Evolutionary conservation across 441 rosid species (phyloP).

Genomic region (Euphorbia schlechtendalii): DNA sequence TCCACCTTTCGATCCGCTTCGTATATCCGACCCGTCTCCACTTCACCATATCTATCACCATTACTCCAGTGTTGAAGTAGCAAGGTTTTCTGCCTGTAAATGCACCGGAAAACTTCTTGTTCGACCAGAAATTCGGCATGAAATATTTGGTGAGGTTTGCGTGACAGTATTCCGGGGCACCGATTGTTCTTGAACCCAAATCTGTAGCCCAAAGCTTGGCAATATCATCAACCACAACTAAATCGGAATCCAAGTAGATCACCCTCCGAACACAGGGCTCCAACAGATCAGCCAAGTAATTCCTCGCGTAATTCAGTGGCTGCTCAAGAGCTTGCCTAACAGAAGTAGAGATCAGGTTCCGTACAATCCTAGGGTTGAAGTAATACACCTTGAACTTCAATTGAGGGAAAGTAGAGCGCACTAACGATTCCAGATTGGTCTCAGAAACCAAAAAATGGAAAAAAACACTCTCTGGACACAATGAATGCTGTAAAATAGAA

Average conservation of each 20-base stretch:
- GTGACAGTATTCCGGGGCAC: slow-evolving; percentile 87
- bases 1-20: slow-evolving; percentile 74
- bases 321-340: slow-evolving; percentile 88
- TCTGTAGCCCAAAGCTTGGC: slow-evolving; percentile 60
- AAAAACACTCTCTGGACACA: slow-evolving; percentile 72
- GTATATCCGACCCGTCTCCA: slow-evolving; percentile 76
- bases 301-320: slow-evolving; percentile 85
- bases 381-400: slow-evolving; percentile 67
- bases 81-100: slow-evolving; percentile 58
- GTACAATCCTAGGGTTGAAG: slow-evolving; percentile 69
- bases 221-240: slow-evolving; percentile 73
- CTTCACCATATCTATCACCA: slow-evolving; percentile 75
- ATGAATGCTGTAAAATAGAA: slow-evolving; percentile 62
- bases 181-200: slow-evolving; percentile 53
- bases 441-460: slow-evolving; percentile 77
- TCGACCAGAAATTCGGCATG: slow-evolving; percentile 62
- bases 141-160: slow-evolving; percentile 80
- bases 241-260: slow-evolving; percentile 78
- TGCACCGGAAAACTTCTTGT: slow-evolving; percentile 38
- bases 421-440: slow-evolving; percentile 51
- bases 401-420: slow-evolving; percentile 66
- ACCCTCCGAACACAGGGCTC: slow-evolving; percentile 72
- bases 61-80: slow-evolving; percentile 84
- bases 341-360: slow-evolving; percentile 66
- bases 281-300: slow-evolving; percentile 71